Percentiles rank a stretch among this genome's conserved stretches.
These are phyloP conservation scores for Ciborinia camelliae DNA, from an alignment of 2,329 filamentous ascomycete species.

Conservation along the genomic window DNA sequence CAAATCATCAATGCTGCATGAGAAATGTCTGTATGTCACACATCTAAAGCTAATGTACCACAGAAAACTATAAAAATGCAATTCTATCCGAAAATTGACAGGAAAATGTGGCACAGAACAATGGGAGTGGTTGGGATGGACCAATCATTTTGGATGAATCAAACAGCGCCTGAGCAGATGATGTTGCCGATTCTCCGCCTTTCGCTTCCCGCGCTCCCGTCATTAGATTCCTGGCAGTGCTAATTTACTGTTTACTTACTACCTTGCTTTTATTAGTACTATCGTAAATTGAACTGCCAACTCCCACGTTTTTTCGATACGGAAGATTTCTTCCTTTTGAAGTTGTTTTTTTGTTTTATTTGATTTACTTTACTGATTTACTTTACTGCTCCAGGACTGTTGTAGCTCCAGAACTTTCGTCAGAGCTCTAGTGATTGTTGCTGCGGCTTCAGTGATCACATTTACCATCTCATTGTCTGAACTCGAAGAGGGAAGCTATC, in stretches of 20 bases:
- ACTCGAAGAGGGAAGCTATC: constrained; percentile 19
- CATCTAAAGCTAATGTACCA: constrained; percentile 5
- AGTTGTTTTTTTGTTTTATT: background rate
- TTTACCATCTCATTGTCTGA: background rate
- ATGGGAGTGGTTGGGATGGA: background rate
- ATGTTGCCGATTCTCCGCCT: constrained; percentile 18
- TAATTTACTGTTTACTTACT: constrained; percentile 9
- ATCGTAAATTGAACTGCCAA: background rate
- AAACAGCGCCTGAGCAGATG: constrained; percentile 4
- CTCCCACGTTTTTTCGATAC: background rate
- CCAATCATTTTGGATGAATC: constrained; percentile 3
- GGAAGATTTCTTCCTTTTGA: background rate
- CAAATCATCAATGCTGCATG: background rate
- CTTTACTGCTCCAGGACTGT: background rate
- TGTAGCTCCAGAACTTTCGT: background rate
- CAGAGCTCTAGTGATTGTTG: background rate
- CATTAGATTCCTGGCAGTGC: constrained; percentile 1
- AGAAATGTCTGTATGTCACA: constrained; percentile 5
- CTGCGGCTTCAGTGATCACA: constrained; percentile 4
- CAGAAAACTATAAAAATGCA: background rate
- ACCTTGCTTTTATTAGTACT: too few species aligned
- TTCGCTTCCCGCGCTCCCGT: constrained; percentile 8
- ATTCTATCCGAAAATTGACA: constrained; percentile 1
- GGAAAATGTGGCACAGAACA: constrained; percentile 7
- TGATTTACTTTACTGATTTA: background rate